Percentiles rank a stretch among this genome's conserved stretches.
Evolutionary conservation across 1,284 basidiomycete species (phyloP).

Genomic region (Flammula alnicola): DNA sequence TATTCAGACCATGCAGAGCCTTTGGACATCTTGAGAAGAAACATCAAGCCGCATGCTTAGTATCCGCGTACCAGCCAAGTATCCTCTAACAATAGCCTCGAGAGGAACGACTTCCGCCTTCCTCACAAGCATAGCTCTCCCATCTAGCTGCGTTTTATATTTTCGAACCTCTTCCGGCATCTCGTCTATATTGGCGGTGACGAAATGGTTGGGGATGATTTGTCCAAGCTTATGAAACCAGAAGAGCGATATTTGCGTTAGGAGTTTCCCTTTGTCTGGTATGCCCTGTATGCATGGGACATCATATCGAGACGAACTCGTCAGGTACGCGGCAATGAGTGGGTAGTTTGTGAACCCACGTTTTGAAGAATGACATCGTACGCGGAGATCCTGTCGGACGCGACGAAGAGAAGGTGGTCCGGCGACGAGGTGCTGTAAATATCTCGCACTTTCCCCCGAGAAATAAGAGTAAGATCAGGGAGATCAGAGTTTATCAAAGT

Average conservation of each 20-base stretch:
- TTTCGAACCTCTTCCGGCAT: constrained; percentile 77
- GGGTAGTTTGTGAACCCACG: constrained; percentile 51
- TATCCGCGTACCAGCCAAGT: constrained; percentile 78
- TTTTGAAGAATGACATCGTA: constrained; percentile 96
- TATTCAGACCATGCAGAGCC: constrained; percentile 98
- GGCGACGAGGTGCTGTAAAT: constrained; percentile 78
- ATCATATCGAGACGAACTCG: constrained; percentile 2
- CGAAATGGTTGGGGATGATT: constrained; percentile 88
- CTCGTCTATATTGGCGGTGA: constrained; percentile 73
- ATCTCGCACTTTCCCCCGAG: constrained; percentile 92
- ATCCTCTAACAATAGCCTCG: constrained; percentile 98
- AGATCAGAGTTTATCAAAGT: constrained; percentile 60
- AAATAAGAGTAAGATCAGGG: constrained; percentile 66
- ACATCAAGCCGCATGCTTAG: constrained; percentile 3
- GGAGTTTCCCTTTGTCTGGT: constrained; percentile 89
- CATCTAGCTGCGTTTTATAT: constrained; percentile 78
- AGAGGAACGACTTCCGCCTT: constrained; percentile 91
- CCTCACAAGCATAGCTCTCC: constrained; percentile 89
- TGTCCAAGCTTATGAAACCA: constrained; percentile 89
- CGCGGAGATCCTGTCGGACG: constrained; percentile 95
- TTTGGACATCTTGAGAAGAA: constrained; percentile 33
- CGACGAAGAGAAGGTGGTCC: constrained; percentile 87
- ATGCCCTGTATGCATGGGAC: constrained; percentile 71
- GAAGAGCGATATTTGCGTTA: constrained; percentile 91
- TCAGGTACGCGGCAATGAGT: neutral